Evolutionary conservation across 2,329 filamentous ascomycete genomes (phyloP).

Genomic region (Pleoardoris graminearum): DNA sequence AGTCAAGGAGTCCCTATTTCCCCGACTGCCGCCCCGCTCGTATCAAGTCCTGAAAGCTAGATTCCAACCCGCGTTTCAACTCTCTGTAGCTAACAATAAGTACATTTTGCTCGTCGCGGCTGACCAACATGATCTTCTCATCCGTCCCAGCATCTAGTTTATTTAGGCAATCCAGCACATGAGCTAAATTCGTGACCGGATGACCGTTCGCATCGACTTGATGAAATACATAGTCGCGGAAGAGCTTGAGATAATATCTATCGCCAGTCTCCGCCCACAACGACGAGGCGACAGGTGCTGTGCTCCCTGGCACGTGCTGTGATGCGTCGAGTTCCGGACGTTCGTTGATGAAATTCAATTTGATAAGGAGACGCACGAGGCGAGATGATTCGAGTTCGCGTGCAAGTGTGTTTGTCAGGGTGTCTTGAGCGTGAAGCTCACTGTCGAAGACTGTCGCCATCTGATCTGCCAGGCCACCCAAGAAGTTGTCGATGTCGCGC

Average conservation of each 20-base stretch:
- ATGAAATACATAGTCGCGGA: constrained; percentile 96
- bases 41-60: constrained; percentile 61
- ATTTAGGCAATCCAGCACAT: constrained; percentile 84
- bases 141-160: constrained; percentile 89
- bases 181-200: constrained; percentile 81
- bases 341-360: constrained; percentile 87
- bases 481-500: constrained; percentile 76
- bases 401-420: constrained; percentile 69
- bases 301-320: constrained; percentile 43
- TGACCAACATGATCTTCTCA: constrained; percentile 83
- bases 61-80: constrained; percentile 68
- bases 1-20: constrained; percentile 24
- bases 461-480: constrained; percentile 77
- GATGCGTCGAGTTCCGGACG: constrained; percentile 82
- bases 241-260: constrained; percentile 89
- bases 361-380: constrained; percentile 76
- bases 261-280: constrained; percentile 92
- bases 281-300: constrained; percentile 32
- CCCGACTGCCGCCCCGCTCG: constrained; percentile 36
- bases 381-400: constrained; percentile 90
- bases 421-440: constrained; percentile 77
- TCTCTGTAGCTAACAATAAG: constrained; percentile 91
- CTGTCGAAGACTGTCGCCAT: constrained; percentile 76
- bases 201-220: constrained; percentile 85
- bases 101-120: constrained; percentile 85